phyloP scores from a whole-genome alignment of 345 rosid species.

The Capsella bursapastoris region DNA sequence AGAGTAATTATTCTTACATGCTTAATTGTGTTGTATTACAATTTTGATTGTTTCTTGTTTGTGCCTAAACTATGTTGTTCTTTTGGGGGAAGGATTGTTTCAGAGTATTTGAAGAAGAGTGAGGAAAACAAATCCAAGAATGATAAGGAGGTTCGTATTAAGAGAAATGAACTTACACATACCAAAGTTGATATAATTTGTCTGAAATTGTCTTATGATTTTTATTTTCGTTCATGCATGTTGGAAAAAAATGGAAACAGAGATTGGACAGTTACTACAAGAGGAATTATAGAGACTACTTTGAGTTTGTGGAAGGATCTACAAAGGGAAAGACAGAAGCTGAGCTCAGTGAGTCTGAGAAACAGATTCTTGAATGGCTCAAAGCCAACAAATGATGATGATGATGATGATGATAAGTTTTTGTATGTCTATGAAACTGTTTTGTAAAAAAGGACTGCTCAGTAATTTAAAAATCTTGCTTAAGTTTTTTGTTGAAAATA shows the following conservation, averaged over 20 bases:
- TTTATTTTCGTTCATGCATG: background rate
- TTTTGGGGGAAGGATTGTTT: conserved; percentile 12
- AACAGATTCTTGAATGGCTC: conserved; percentile 88
- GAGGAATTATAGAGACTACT: conserved; percentile 89
- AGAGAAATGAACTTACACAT: background rate
- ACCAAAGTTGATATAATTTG: background rate
- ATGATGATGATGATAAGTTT: conserved; percentile 27
- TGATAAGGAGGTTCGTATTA: conserved; percentile 73
- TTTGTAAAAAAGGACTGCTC: background rate
- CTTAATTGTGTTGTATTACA: background rate
- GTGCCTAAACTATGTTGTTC: conserved; percentile 1
- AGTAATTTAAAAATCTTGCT: conserved; percentile 10
- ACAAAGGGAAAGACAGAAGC: conserved; percentile 62
- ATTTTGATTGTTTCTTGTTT: background rate
- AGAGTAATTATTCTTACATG: conserved; percentile 49
- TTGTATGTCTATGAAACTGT: conserved; percentile 19
- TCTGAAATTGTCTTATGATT: conserved; percentile 10
- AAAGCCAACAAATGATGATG: conserved; percentile 56
- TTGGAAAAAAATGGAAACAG: conserved; percentile 43
- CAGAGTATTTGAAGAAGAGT: conserved; percentile 84
- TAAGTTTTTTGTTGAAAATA: conserved; percentile 6
- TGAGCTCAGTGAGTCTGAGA: conserved; percentile 72
- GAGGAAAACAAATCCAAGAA: conserved; percentile 83
- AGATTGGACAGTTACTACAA: conserved; percentile 82
- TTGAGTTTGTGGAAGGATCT: conserved; percentile 76